Conservation (phyloP, 495 filamentous ascomycete genomes). For the Penicillium bialowiezense region DNA sequence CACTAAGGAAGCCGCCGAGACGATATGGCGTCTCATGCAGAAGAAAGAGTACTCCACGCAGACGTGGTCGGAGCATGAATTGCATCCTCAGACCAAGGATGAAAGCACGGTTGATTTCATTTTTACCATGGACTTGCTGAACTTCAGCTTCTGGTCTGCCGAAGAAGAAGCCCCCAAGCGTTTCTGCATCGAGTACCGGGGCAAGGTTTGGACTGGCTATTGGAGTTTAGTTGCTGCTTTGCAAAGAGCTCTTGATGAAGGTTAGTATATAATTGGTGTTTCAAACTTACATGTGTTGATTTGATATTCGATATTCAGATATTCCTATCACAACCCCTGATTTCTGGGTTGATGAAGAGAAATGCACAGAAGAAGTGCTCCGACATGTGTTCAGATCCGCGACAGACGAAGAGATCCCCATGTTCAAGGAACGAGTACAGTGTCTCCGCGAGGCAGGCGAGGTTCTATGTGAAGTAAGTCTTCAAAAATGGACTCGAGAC, state of each 20-base stretch:
- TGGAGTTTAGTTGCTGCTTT: slow-evolving; percentile 89
- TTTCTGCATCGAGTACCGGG: slow-evolving; percentile 78
- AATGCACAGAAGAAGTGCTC: slow-evolving; percentile 72
- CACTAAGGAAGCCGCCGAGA: slow-evolving; percentile 75
- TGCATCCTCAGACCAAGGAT: slow-evolving; percentile 82
- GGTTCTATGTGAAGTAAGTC: slow-evolving; percentile 76
- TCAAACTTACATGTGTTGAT: slow-evolving; percentile 1
- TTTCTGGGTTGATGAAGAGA: slow-evolving; percentile 79
- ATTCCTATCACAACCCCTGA: slow-evolving; percentile 86
- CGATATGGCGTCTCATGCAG: slow-evolving; percentile 77
- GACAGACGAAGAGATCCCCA: slow-evolving; percentile 81
- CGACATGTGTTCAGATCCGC: slow-evolving; percentile 79
- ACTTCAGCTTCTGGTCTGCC: slow-evolving; percentile 95
- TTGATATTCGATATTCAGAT: slow-evolving; percentile 38
- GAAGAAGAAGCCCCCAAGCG: slow-evolving; percentile 55
- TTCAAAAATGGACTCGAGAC: too few relatives aligned
- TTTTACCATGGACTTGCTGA: slow-evolving; percentile 93
- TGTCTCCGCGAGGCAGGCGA: slow-evolving; percentile 84
- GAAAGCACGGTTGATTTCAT: slow-evolving; percentile 83
- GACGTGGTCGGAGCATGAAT: slow-evolving; percentile 81
- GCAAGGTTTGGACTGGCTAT: slow-evolving; percentile 85
- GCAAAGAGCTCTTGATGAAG: slow-evolving; percentile 86
- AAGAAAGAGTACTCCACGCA: slow-evolving; percentile 77
- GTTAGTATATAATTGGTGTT: slow-evolving; percentile 36
- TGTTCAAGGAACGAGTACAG: slow-evolving; percentile 72